phyloP scores from a whole-genome alignment of 2,329 filamentous ascomycete species.

The Stagonosporopsis tanaceti region DNA sequence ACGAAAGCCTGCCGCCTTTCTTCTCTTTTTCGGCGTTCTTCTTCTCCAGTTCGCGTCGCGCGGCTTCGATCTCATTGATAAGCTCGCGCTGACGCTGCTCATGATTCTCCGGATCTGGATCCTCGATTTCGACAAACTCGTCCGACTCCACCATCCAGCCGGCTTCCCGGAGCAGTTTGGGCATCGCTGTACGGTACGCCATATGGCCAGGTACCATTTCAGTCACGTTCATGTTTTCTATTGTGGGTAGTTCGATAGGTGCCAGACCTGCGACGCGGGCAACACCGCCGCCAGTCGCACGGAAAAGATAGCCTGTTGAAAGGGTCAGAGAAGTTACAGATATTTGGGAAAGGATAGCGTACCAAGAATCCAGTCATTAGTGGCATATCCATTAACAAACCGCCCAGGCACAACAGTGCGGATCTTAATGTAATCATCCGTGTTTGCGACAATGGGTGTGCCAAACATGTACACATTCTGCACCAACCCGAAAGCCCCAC shows the following conservation, averaged over 20 bases:
- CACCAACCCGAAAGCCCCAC: slow-evolving; percentile 83
- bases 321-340: slow-evolving; percentile 5
- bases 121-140: slow-evolving; percentile 95
- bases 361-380: slow-evolving; percentile 95
- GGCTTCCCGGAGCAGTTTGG: slow-evolving; percentile 81
- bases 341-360: slow-evolving; percentile 15
- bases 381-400: slow-evolving; percentile 93
- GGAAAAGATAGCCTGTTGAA: slow-evolving; percentile 79
- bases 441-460: slow-evolving; percentile 88
- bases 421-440: slow-evolving; percentile 84
- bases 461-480: slow-evolving; percentile 97
- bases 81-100: slow-evolving; percentile 86
- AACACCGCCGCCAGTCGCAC: slow-evolving; percentile 90
- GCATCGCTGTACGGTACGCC: slow-evolving; percentile 95
- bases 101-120: slow-evolving; percentile 95
- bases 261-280: slow-evolving; percentile 86
- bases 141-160: slow-evolving; percentile 93
- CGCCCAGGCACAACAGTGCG: slow-evolving; percentile 88
- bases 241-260: slow-evolving; percentile 77
- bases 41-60: slow-evolving; percentile 82
- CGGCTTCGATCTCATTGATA: slow-evolving; percentile 96
- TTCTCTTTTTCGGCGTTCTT: slow-evolving; percentile 68
- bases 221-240: slow-evolving; percentile 91
- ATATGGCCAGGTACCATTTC: slow-evolving; percentile 89
- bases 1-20: slow-evolving; percentile 65